Evolutionary conservation across 139 green algal species (phyloP), one percentile per base, ranked within the genome.

Genomic region (Prasinococcaceae sp.): DNA sequence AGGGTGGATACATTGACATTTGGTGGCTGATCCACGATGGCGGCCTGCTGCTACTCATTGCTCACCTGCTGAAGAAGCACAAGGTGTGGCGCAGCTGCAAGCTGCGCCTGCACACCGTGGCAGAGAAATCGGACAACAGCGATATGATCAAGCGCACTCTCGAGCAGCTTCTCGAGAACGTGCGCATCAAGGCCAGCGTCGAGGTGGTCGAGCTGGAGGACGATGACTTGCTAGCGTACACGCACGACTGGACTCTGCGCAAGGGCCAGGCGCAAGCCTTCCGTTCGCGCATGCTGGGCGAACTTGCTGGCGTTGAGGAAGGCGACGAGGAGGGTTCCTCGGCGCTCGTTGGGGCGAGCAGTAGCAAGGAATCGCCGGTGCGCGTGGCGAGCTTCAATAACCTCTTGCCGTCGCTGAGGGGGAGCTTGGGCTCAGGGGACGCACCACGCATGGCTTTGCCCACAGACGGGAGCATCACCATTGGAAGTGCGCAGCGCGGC

Each of bases 11-110:
- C 12, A 59, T 66, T 23, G 58, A 66, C 42, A 30, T 58, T 4
- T 66, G 50, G 48, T 66, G 58, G 58, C 41, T 66, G 8, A 20
- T 60, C 16, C 50, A 66, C 50, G 58, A 66, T 28, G 58, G 58
- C 20, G 58, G 58, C 2, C 19, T 66, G 20, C 50, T 66, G 19
- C 30, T 66, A 2, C 49, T 66, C n/a, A 9, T 66, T 4, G 50
- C 48, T 19, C 50, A 58, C 30, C 38, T 65, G 19, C 24, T 66
- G 8, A 19, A n/a, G 22, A 22, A 44, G 25, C 49, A 66, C 40
- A 53, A 45, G 17, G 42, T 51, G 23, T 66, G 58, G 58, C 4
- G 8, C 14, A 42, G 23, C 10, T 66, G 58, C 58, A 30, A 54
- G 28, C 41, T 66, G 20, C 2, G 58, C 19, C 40, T 66, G 40